Conservation (phyloP, 208 protist genomes). For the Trypanosoma avium region DNA sequence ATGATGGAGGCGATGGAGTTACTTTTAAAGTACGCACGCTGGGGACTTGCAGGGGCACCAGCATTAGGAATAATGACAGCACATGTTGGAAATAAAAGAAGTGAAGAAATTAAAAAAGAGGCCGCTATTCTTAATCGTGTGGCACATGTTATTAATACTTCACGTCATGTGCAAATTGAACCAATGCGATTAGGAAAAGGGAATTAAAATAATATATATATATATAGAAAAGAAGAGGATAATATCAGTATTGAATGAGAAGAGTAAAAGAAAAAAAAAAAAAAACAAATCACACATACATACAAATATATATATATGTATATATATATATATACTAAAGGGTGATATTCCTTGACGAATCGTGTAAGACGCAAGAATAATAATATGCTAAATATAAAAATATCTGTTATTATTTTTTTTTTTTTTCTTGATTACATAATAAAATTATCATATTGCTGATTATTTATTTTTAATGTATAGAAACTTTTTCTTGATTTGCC, state of each 20-base stretch:
- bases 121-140: constrained; percentile 56
- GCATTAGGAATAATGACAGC: constrained; percentile 66
- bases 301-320: not conserved
- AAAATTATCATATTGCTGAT: too few species aligned
- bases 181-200: constrained; percentile 22
- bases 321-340: constrained; percentile 11
- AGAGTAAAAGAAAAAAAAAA: not conserved
- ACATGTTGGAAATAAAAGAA: constrained; percentile 53
- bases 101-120: constrained; percentile 64
- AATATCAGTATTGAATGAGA: not conserved
- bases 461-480: not conserved
- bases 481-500: not conserved
- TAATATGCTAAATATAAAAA: not conserved
- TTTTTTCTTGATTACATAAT: constrained; percentile 6
- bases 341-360: too few species aligned
- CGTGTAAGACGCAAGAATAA: too few species aligned
- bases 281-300: not conserved
- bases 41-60: constrained; percentile 55
- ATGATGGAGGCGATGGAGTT: constrained; percentile 30
- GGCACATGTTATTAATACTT: constrained; percentile 62
- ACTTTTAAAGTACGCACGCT: constrained; percentile 57
- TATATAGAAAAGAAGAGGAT: not conserved
- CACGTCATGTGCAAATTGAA: constrained; percentile 69
- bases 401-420: not conserved
- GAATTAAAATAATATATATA: not conserved